phyloP scores from a whole-genome alignment of 192 early-diverging fungal genomes.

The Radiomyces spectabilis region DNA sequence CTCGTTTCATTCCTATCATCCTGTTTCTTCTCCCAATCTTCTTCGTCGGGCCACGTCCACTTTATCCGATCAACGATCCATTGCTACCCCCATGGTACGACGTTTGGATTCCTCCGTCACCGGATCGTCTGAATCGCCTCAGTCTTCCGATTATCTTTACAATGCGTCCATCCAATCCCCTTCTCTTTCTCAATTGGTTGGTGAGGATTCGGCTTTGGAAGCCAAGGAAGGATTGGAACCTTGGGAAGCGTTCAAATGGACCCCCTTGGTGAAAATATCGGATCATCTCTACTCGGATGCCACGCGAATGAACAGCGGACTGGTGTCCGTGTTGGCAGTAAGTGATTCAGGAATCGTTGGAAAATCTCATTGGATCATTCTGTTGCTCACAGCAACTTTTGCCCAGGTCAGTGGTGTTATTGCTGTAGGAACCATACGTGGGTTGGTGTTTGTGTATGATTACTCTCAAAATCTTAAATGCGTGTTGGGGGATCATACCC shows the following conservation, averaged over 20 bases:
- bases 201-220: neutral
- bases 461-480: slow-evolving; percentile 39
- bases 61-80: no score
- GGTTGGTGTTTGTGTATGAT: slow-evolving; percentile 48
- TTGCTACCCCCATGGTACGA: no score
- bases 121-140: neutral
- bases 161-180: neutral
- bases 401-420: slow-evolving; percentile 46
- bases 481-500: slow-evolving; percentile 22
- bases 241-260: slow-evolving; percentile 54
- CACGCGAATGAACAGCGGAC: slow-evolving; percentile 28
- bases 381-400: no score
- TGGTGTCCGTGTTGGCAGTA: slow-evolving; percentile 33
- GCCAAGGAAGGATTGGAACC: slow-evolving; percentile 26
- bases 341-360: neutral
- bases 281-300: slow-evolving; percentile 46
- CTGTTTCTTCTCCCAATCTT: no score
- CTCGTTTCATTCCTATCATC: no score
- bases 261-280: slow-evolving; percentile 44
- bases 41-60: no score
- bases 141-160: neutral
- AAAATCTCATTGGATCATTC: no score
- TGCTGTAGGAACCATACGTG: slow-evolving; percentile 51
- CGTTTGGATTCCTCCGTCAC: neutral
- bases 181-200: slow-evolving; percentile 7